These are phyloP conservation scores for Yamadazyma phyllophila DNA, from an alignment of 805 yeast genomes.

Conservation along the genomic window DNA sequence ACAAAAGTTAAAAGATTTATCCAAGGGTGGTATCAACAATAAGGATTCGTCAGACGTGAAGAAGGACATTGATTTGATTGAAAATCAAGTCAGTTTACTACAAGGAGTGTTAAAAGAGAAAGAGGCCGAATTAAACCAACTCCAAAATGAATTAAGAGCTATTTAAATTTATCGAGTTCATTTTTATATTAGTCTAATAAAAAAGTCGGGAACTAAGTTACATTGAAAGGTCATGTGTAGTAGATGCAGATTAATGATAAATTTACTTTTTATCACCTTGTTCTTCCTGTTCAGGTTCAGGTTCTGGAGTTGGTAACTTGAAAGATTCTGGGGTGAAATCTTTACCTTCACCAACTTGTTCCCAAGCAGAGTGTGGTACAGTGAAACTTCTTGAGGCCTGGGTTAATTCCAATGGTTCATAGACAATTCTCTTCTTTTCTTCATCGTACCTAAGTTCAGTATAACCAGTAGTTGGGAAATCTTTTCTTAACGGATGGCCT, in stretches of 20 bases:
- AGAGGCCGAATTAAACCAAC: constrained; percentile 54
- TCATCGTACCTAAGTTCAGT: constrained; percentile 89
- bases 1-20: constrained; percentile 41
- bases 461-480: constrained; percentile 90
- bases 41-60: constrained; percentile 51
- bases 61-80: constrained; percentile 65
- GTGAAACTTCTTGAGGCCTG: constrained; percentile 91
- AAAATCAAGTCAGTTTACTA: constrained; percentile 70
- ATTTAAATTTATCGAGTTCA: not conserved
- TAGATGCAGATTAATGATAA: constrained; percentile 2
- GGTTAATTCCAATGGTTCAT: constrained; percentile 86
- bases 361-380: constrained; percentile 88
- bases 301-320: constrained; percentile 79
- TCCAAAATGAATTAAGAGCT: constrained; percentile 35
- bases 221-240: not conserved
- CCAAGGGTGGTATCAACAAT: constrained; percentile 11
- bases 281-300: constrained; percentile 52
- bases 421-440: constrained; percentile 84
- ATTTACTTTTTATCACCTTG: constrained; percentile 34
- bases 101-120: constrained; percentile 65
- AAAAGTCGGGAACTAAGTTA: constrained; percentile 4
- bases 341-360: constrained; percentile 83
- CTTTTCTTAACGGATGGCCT: constrained; percentile 89
- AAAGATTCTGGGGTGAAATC: constrained; percentile 79
- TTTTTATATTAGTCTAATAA: constrained; percentile 1